Base-by-base conservation (phyloP, 2,329 filamentous ascomycete species). In the Nakataea oryzae region DNA sequence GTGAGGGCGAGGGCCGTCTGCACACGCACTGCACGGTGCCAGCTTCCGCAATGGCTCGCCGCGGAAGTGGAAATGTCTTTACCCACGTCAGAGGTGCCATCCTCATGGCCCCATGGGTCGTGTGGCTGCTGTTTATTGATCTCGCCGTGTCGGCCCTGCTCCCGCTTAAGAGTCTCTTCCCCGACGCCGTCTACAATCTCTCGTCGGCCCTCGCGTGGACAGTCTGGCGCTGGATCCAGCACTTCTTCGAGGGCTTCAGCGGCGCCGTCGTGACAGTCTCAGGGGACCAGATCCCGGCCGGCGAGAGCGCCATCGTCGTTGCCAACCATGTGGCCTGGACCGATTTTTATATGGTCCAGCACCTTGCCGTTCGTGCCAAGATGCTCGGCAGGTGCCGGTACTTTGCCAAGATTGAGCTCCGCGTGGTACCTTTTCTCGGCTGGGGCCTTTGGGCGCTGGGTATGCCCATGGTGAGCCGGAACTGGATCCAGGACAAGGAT, bases 401-500 rank as follows among this genome's bases (percentile, higher is more conserved):
- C 76, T 86, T 87, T 69, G 81, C 83, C 62, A 87, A 86, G 72
- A 77, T 79, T 63, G 78, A 85, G 70, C 75, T 87, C 63, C 78
- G 78, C 64, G 76, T 78, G 72, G 80, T 87, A 14, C 84, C 84
- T 5, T 81, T 87, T 64, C 74, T 86, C 9, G 84, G 84, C 24
- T 86, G 84, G 84, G 85, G 83, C 2, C 74, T 87, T 41, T 86
- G 83, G 83, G 83, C 80, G 3, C 84, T 86, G 77, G 82, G 83
- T 2, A 86, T 87, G 82, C 84, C 84, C 8, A 76, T 87, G 72
- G 82, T 86, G 27, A 84, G 78, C 67, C 74, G 84, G 61, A 80
- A 82, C 61, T 87, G 85, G 84, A 76, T 79, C 66, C 75, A 75
- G 63, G 84, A 87, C 69, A 76, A 78, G 68, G 71, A 70, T 21